Percentiles rank a stretch among this genome's conserved stretches.
Evolutionary conservation across 2,329 filamentous ascomycete genomes (phyloP).

Genomic region (Aspergillus fructus): DNA sequence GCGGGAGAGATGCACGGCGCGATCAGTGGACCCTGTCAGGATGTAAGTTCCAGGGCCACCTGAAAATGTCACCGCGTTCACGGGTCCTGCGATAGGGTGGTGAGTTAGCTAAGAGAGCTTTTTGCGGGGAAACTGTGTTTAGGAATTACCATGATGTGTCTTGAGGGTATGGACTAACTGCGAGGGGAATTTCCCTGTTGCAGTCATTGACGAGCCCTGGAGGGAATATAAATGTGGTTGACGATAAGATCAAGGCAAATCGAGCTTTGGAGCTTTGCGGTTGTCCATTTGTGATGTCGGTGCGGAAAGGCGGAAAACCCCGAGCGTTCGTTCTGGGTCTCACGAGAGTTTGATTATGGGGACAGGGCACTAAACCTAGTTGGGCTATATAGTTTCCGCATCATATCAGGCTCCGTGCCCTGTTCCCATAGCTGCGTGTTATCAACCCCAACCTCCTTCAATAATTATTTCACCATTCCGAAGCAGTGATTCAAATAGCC

Average conservation of each 20-base stretch:
- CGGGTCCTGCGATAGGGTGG: slow-evolving; percentile 53
- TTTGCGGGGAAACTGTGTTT: not conserved
- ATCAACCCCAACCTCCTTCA: not conserved
- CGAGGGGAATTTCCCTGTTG: slow-evolving; percentile 36
- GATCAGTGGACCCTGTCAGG: slow-evolving; percentile 82
- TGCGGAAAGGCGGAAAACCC: not conserved
- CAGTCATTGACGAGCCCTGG: slow-evolving; percentile 23
- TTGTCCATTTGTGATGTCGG: not conserved
- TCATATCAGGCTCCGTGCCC: not conserved
- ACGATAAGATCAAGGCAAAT: not conserved
- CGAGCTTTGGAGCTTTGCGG: not conserved
- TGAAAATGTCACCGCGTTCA: slow-evolving; percentile 73
- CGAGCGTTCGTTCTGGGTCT: not conserved
- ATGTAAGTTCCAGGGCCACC: slow-evolving; percentile 72
- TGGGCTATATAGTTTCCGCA: not conserved
- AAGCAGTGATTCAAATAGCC: not conserved
- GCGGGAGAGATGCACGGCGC: slow-evolving; percentile 83
- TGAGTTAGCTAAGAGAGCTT: not conserved
- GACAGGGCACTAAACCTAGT: not conserved
- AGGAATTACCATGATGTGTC: slow-evolving; percentile 43
- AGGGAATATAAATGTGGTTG: not conserved
- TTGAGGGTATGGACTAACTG: slow-evolving; percentile 43
- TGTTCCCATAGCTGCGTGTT: not conserved
- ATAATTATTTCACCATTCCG: not conserved
- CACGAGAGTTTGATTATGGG: not conserved